Conservation (phyloP, 1,284 basidiomycete genomes). For the Melanopsichium pennsylvanicum region DNA sequence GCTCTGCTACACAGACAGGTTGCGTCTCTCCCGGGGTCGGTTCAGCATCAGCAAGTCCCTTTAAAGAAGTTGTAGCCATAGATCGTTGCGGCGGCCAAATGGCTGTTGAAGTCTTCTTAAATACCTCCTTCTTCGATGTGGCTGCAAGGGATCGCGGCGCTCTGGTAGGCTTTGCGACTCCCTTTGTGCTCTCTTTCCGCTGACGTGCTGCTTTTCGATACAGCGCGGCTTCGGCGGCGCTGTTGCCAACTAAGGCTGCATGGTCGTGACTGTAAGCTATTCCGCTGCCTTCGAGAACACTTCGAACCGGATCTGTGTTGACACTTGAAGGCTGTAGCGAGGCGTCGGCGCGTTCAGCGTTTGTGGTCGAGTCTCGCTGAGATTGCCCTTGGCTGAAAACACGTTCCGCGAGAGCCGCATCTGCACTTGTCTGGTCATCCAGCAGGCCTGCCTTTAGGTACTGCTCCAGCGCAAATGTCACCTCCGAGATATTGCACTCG, state of each 20-base stretch:
- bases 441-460: conserved; percentile 16
- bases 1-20: conserved; percentile 16
- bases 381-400: conserved; percentile 7
- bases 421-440: conserved; percentile 9
- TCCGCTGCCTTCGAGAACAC: conserved; percentile 32
- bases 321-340: background rate
- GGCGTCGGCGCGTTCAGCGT: background rate
- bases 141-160: too few species aligned
- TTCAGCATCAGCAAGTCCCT: background rate
- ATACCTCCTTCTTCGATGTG: background rate
- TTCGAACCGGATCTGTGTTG: conserved; percentile 16
- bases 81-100: conserved; percentile 24
- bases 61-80: background rate
- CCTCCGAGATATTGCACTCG: conserved; percentile 47
- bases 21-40: conserved; percentile 23
- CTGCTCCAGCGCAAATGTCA: conserved; percentile 28
- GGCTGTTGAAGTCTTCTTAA: background rate
- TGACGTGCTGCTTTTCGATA: conserved; percentile 8
- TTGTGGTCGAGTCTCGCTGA: background rate
- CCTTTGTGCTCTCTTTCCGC: conserved; percentile 1
- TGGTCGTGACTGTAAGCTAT: conserved; percentile 35
- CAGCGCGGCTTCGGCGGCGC: conserved; percentile 24
- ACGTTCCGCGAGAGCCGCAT: conserved; percentile 24
- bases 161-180: background rate
- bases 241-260: conserved; percentile 21